Percentiles rank a stretch among this genome's conserved stretches.
These are phyloP conservation scores for Berberis thunbergii DNA, from an alignment of 164 flowering plant species.

Conservation along the genomic window DNA sequence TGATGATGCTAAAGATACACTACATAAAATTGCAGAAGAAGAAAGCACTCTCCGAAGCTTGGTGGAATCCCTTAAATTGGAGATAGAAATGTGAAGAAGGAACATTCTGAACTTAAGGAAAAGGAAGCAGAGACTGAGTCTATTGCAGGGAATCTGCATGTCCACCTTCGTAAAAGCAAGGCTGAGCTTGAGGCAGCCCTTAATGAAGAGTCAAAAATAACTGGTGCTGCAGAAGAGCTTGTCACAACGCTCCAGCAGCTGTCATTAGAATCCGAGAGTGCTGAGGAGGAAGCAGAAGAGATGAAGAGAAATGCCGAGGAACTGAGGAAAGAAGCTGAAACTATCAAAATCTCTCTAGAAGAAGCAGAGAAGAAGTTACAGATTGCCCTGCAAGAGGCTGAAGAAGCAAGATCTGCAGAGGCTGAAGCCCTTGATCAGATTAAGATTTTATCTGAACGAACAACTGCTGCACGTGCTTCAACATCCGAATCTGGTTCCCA, in stretches of 20 bases:
- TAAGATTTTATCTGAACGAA: slow-evolving; percentile 50
- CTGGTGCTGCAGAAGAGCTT: slow-evolving; percentile 62
- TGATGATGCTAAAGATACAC: slow-evolving; percentile 66
- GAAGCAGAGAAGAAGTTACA: slow-evolving; percentile 56
- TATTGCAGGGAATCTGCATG: slow-evolving; percentile 61
- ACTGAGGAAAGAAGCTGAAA: slow-evolving; percentile 54
- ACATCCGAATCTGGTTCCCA: slow-evolving; percentile 59
- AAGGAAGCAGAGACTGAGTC: slow-evolving; percentile 81
- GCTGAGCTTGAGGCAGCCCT: slow-evolving; percentile 65
- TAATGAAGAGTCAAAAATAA: slow-evolving; percentile 45
- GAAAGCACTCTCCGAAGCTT: slow-evolving; percentile 43
- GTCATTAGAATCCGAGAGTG: slow-evolving; percentile 47
- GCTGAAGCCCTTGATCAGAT: slow-evolving; percentile 53
- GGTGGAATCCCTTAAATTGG: slow-evolving; percentile 63
- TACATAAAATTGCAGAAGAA: slow-evolving; percentile 77
- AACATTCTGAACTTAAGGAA: slow-evolving; percentile 61
- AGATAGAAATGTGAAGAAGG: slow-evolving; percentile 67
- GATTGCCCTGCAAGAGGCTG: slow-evolving; percentile 59
- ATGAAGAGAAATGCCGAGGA: slow-evolving; percentile 55
- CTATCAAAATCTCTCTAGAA: slow-evolving; percentile 31
- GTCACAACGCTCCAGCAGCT: slow-evolving; percentile 50
- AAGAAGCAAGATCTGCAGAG: slow-evolving; percentile 83
- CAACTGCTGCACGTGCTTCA: slow-evolving; percentile 59
- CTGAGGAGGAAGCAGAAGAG: slow-evolving; percentile 49
- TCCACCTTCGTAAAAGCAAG: slow-evolving; percentile 57